Evolutionary conservation across 2,329 filamentous ascomycete species (phyloP).

Genomic region (Didymella pinodella): DNA sequence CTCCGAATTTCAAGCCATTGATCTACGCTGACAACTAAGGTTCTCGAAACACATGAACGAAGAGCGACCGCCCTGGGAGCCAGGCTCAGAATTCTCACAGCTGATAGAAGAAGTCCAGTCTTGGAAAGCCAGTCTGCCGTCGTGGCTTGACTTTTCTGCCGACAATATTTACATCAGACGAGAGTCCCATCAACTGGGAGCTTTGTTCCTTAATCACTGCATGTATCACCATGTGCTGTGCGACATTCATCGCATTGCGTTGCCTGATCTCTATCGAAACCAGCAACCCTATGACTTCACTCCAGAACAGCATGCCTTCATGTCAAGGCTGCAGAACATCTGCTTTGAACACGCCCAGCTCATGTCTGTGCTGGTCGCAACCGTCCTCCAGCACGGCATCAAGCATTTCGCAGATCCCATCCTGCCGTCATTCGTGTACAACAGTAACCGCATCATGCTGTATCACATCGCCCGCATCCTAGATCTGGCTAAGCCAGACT

Average conservation of each 20-base stretch:
- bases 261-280: slow-evolving; percentile 44
- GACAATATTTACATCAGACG: slow-evolving; percentile 48
- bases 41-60: slow-evolving; percentile 46
- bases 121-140: slow-evolving; percentile 42
- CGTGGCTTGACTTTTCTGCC: slow-evolving; percentile 44
- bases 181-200: slow-evolving; percentile 45
- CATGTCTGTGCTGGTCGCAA: slow-evolving; percentile 40
- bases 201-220: slow-evolving; percentile 45
- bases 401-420: slow-evolving; percentile 47
- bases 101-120: slow-evolving; percentile 37
- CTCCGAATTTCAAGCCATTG: neutral
- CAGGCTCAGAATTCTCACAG: slow-evolving; percentile 38
- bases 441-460: slow-evolving; percentile 47
- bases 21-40: slow-evolving; percentile 15
- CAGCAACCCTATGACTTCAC: slow-evolving; percentile 43
- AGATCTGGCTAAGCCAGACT: slow-evolving; percentile 38
- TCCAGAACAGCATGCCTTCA: slow-evolving; percentile 35
- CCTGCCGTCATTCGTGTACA: slow-evolving; percentile 45
- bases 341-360: slow-evolving; percentile 46
- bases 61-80: slow-evolving; percentile 42
- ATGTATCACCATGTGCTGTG: slow-evolving; percentile 48
- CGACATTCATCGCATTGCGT: slow-evolving; percentile 43
- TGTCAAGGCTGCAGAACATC: slow-evolving; percentile 36
- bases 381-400: slow-evolving; percentile 42
- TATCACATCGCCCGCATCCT: slow-evolving; percentile 44